Evolutionary conservation across 306 rosid genomes (phyloP).

Genomic region (Mimosa pudica): DNA sequence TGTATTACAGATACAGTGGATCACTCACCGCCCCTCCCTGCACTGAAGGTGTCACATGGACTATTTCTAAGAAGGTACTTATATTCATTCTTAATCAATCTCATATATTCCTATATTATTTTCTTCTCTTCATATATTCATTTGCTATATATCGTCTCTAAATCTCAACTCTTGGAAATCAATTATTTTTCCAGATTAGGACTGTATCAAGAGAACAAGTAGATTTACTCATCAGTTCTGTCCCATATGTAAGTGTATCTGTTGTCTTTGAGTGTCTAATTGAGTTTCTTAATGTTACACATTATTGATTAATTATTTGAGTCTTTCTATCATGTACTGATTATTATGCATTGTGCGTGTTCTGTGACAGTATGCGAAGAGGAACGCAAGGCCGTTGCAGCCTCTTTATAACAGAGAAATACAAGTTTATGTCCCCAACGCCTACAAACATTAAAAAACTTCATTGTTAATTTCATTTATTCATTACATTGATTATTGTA

Average conservation of each 20-base stretch:
- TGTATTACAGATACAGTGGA: slow-evolving; percentile 63
- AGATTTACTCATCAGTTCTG: slow-evolving; percentile 42
- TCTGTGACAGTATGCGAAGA: slow-evolving; percentile 40
- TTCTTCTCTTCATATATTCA: background rate
- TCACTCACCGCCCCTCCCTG: slow-evolving; percentile 81
- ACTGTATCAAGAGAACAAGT: slow-evolving; percentile 58
- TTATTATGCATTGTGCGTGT: background rate
- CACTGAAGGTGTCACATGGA: slow-evolving; percentile 72
- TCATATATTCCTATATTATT: background rate
- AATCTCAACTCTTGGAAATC: background rate
- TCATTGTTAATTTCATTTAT: slow-evolving; percentile 5
- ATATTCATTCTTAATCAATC: background rate
- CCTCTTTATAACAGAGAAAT: slow-evolving; percentile 28
- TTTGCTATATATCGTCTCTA: background rate
- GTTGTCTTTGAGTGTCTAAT: too few relatives aligned
- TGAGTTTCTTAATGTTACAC: background rate
- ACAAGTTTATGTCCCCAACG: slow-evolving; percentile 33
- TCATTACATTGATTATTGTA: background rate
- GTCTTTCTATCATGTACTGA: background rate
- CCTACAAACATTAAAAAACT: slow-evolving; percentile 10
- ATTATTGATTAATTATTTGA: background rate
- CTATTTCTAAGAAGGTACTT: slow-evolving; percentile 53
- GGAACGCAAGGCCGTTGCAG: slow-evolving; percentile 51
- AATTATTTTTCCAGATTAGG: slow-evolving; percentile 41
- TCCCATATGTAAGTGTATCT: slow-evolving; percentile 49